Base-by-base conservation (phyloP, 768 basidiomycete genomes). In the Lactarius evosmus region DNA sequence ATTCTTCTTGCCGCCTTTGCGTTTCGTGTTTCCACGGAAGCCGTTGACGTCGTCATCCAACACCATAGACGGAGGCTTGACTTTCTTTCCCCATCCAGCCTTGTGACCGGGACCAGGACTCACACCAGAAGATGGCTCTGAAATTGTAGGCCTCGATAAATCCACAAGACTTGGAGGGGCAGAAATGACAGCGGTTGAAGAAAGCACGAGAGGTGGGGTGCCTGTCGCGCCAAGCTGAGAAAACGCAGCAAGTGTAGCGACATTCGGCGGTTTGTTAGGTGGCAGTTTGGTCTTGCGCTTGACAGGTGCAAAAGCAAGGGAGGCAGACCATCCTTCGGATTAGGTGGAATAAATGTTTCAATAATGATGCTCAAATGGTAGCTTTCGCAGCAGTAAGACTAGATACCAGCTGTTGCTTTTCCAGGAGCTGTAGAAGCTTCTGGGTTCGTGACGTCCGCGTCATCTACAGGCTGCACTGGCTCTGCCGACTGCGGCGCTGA, bases 21-120 rank as follows among this genome's bases (percentile, higher is more conserved):
- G 85, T 59, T 82, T 84, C 52, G 82, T 77, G 12, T 80, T 78
- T 14, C 80, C 70, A 70, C 85, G 88, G 75, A 88, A 95, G 1
- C 92, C 92, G 62, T 94, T 94, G 66, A 94, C 79, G 66, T 94
- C 91, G 64, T 94, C 93, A 65, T 94, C 92, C 11, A 95, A 82
- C 25, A 93, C 80, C 91, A 95, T 93, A 0, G 89, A 89, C 3
- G 93, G 93, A 17, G 93, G 92, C 70, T 93, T 93, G 71, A 93
- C 86, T 72, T 93, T 93, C 76, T 88, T 90, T 49, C 89, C 89
- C 92, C 92, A 93, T 68, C 86, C 86, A 67, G 55, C 75, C 70
- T 67, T 79, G 73, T 19, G 80, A 75, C 68, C 79, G 75, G n/a
- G 76, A 56, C 3, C 75, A 64, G n/a, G 77, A 58, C 4, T 75